These are phyloP conservation scores for Rachicladosporium sp. DNA, from an alignment of 2,329 filamentous ascomycete genomes.

Conservation along the genomic window DNA sequence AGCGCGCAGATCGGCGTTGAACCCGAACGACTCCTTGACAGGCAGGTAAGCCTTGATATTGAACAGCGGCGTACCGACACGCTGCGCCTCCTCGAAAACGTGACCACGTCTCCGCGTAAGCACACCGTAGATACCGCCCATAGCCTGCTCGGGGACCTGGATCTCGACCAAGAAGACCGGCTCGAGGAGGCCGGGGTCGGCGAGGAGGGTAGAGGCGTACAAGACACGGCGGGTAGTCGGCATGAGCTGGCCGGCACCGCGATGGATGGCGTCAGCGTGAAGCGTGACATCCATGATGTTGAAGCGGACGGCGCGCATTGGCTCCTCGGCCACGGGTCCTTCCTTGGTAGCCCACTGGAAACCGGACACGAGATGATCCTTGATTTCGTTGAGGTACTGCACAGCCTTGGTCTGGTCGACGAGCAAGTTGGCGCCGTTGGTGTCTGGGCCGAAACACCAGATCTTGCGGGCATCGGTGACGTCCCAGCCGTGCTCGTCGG, in stretches of 20 bases:
- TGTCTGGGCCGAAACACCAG: constrained; percentile 99
- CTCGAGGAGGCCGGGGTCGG: constrained; percentile 84
- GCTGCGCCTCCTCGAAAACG: constrained; percentile 97
- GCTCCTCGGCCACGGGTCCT: constrained; percentile 95
- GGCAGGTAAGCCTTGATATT: constrained; percentile 96
- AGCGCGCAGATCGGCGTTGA: constrained; percentile 92
- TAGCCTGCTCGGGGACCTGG: constrained; percentile 93
- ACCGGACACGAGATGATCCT: constrained; percentile 98
- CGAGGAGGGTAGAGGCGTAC: constrained; percentile 83
- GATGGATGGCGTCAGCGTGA: constrained; percentile 98
- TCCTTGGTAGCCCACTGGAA: constrained; percentile 99
- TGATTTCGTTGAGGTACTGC: constrained; percentile 99
- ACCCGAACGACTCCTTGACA: constrained; percentile 96
- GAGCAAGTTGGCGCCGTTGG: constrained; percentile 92
- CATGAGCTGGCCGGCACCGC: constrained; percentile 98
- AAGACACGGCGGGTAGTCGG: constrained; percentile 95
- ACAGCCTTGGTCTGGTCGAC: constrained; percentile 99
- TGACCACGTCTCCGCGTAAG: constrained; percentile 96
- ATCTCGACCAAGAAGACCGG: constrained; percentile 99
- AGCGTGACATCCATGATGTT: constrained; percentile 99
- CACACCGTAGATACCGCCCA: constrained; percentile 99
- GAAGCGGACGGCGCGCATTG: constrained; percentile 93
- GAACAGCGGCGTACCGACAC: constrained; percentile 96
- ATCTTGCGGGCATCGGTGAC: constrained; percentile 99
- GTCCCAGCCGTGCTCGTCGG: constrained; percentile 97